A percentile compares a stretch with the other conserved stretches of the same genome.
phyloP scores from a whole-genome alignment of 129 eudicot species.

The Lactuca sativa region DNA sequence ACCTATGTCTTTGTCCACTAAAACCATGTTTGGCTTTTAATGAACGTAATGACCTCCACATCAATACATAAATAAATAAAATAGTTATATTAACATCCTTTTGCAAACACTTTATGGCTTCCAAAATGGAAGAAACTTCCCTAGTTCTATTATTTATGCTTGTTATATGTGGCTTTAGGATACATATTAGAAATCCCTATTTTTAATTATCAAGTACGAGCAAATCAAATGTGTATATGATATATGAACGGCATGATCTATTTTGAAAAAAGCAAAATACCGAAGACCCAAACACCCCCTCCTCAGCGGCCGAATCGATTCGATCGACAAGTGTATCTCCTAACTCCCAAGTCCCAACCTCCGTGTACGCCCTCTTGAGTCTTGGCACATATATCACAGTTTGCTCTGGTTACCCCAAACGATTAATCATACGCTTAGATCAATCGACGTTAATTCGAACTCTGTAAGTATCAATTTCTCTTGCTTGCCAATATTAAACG shows the following conservation, averaged over 20 bases:
- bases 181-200: too few relatives aligned
- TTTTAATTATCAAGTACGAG: neutral
- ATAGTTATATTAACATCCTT: too few relatives aligned
- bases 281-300: neutral
- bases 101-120: too few relatives aligned
- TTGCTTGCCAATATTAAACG: neutral
- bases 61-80: too few relatives aligned
- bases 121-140: too few relatives aligned
- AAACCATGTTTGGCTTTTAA: too few relatives aligned
- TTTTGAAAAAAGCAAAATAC: neutral
- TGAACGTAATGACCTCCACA: too few relatives aligned
- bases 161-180: too few relatives aligned
- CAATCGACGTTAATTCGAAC: constrained; percentile 3
- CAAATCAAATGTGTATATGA: neutral
- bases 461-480: constrained; percentile 24
- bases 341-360: constrained; percentile 11
- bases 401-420: neutral
- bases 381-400: neutral
- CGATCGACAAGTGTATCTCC: constrained; percentile 13
- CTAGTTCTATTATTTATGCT: too few relatives aligned
- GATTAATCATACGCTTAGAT: constrained; percentile 9
- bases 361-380: neutral
- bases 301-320: constrained; percentile 39
- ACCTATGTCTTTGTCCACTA: too few relatives aligned
- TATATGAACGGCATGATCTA: neutral